These are phyloP conservation scores for Neodidymelliopsis sp. DNA, from an alignment of 2,329 filamentous ascomycete genomes.

Conservation along the genomic window DNA sequence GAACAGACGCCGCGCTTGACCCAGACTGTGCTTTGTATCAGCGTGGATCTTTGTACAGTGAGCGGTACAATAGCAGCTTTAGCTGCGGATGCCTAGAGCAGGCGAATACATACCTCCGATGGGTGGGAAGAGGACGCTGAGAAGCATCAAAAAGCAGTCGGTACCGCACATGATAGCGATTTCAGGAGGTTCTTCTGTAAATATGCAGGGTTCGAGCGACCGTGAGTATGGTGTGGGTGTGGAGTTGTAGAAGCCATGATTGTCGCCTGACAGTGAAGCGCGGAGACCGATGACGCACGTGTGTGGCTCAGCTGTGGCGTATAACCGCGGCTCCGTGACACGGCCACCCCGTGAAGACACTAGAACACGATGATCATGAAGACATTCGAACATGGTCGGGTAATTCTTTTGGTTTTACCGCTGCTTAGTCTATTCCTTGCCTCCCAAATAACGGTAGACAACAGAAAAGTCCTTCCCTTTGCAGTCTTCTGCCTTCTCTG, in stretches of 20 bases:
- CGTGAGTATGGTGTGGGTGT: conserved; percentile 1
- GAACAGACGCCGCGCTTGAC: conserved; percentile 94
- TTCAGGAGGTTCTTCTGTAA: not conserved
- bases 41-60: conserved; percentile 6
- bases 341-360: not conserved
- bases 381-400: too few species aligned
- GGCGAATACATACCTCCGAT: conserved; percentile 58
- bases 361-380: not conserved
- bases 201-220: not conserved
- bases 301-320: conserved; percentile 8
- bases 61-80: not conserved
- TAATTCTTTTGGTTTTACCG: too few species aligned
- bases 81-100: conserved; percentile 25
- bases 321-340: not conserved
- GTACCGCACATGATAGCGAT: conserved; percentile 62
- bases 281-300: conserved; percentile 13
- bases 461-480: conserved; percentile 61
- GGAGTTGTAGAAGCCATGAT: conserved; percentile 1
- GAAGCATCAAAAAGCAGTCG: conserved; percentile 67
- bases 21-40: conserved; percentile 72
- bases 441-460: conserved; percentile 59
- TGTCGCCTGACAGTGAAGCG: conserved; percentile 11
- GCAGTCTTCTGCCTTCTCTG: conserved; percentile 52
- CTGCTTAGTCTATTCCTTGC: conserved; percentile 54
- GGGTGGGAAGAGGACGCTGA: conserved; percentile 68